Evolutionary conservation across 805 yeast genomes (phyloP).

Genomic region (Yueomyces sp.): DNA sequence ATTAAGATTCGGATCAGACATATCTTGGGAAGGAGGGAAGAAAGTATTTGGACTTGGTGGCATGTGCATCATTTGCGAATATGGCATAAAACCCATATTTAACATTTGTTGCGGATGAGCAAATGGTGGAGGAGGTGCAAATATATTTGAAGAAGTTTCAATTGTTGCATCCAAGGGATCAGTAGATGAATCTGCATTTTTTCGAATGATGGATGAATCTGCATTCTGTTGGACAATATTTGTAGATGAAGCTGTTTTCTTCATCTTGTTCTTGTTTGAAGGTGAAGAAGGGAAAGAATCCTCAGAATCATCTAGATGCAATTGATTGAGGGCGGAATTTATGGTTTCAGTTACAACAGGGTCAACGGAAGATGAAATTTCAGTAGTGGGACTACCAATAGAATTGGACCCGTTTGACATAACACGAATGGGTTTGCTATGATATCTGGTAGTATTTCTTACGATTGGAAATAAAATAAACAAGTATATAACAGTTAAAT

Average conservation of each 20-base stretch:
- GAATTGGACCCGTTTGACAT: too few relatives aligned
- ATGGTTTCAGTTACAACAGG: slow-evolving; percentile 18
- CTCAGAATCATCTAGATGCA: slow-evolving; percentile 18
- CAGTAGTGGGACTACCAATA: neutral
- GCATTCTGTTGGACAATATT: neutral
- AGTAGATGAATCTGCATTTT: neutral
- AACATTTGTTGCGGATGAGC: slow-evolving; percentile 16
- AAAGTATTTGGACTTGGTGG: slow-evolving; percentile 16
- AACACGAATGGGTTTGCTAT: too few relatives aligned
- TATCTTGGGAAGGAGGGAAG: slow-evolving; percentile 12
- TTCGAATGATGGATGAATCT: neutral
- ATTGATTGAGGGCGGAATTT: slow-evolving; percentile 20
- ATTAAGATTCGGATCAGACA: slow-evolving; percentile 4
- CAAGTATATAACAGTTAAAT: too few relatives aligned
- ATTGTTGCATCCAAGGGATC: neutral
- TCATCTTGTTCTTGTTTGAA: neutral
- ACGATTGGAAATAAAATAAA: too few relatives aligned
- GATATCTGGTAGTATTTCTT: too few relatives aligned
- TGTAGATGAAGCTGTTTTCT: neutral
- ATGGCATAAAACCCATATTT: slow-evolving; percentile 22
- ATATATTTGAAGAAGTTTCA: too few relatives aligned
- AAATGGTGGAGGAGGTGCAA: slow-evolving; percentile 1
- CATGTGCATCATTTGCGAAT: slow-evolving; percentile 22
- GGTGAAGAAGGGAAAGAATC: slow-evolving; percentile 2
- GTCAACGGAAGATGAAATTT: slow-evolving; percentile 5